These are phyloP conservation scores for Pleochaeta shiraiana DNA, from an alignment of 2,329 filamentous ascomycete genomes.

Conservation along the genomic window DNA sequence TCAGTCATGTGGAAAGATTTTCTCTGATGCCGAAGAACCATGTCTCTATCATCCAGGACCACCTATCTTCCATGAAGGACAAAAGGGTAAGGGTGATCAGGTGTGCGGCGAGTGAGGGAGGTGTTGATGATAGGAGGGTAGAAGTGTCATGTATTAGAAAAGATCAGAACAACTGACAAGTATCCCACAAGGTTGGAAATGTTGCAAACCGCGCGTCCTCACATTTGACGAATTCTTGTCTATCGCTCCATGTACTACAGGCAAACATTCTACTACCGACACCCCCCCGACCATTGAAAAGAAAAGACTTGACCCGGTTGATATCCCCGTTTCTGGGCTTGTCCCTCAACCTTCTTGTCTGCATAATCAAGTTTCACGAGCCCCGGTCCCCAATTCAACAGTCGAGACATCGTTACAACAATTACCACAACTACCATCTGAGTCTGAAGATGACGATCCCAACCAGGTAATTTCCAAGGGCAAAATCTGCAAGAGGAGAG, in stretches of 20 bases:
- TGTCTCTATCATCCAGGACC: conserved; percentile 88
- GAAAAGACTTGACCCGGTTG: conserved; percentile 23
- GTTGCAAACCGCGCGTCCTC: conserved; percentile 89
- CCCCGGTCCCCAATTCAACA: conserved; percentile 18
- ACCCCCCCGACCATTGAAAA: conserved; percentile 38
- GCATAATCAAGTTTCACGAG: conserved; percentile 18
- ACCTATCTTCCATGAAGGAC: conserved; percentile 90
- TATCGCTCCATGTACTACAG: conserved; percentile 81
- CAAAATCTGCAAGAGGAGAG: conserved; percentile 54
- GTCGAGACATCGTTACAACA: conserved; percentile 22
- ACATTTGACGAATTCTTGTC: conserved; percentile 96
- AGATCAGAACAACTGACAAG: not conserved
- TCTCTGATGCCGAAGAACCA: conserved; percentile 58
- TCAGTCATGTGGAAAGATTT: conserved; percentile 83
- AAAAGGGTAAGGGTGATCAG: conserved; percentile 69
- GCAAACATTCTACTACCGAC: conserved; percentile 80
- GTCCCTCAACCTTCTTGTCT: conserved; percentile 21
- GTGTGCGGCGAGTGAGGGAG: no score
- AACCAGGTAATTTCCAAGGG: conserved; percentile 49
- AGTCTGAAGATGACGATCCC: conserved; percentile 77
- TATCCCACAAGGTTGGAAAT: conserved; percentile 63
- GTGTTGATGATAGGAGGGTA: no score
- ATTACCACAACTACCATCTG: conserved; percentile 34
- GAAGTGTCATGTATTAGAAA: no score
- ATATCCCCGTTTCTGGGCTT: conserved; percentile 6